phyloP scores from a whole-genome alignment of 768 basidiomycete genomes.

The Auricularia auricula-judae region DNA sequence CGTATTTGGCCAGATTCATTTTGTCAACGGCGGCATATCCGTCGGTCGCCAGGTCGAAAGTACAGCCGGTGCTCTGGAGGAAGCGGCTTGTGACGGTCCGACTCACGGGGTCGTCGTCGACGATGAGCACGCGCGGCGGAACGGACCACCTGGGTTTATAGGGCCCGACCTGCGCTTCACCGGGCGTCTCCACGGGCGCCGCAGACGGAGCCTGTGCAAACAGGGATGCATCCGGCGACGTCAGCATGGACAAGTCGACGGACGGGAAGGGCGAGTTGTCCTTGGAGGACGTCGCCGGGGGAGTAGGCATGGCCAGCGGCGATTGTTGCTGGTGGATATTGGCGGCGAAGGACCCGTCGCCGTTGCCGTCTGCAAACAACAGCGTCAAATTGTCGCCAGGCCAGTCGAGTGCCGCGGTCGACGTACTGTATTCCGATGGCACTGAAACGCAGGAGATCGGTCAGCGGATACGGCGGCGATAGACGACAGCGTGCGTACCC shows the following conservation, averaged over 20 bases:
- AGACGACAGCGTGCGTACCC: not conserved
- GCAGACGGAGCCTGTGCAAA: not conserved
- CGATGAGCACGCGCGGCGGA: conserved; percentile 80
- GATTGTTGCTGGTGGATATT: not conserved
- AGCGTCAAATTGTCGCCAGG: not conserved
- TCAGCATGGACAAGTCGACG: not conserved
- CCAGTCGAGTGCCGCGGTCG: not conserved
- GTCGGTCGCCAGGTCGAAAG: conserved; percentile 88
- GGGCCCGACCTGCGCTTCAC: not conserved
- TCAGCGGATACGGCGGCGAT: not conserved
- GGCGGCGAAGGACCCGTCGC: not conserved
- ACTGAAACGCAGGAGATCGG: not conserved
- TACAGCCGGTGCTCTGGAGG: conserved; percentile 89
- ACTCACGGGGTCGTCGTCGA: conserved; percentile 93
- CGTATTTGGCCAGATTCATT: conserved; percentile 95
- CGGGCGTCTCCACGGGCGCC: not conserved
- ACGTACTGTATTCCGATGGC: not conserved
- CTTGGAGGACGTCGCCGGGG: not conserved
- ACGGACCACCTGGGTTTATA: conserved; percentile 71
- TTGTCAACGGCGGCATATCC: conserved; percentile 87
- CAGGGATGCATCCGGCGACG: not conserved
- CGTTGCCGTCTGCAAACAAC: not conserved
- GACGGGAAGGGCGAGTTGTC: not conserved
- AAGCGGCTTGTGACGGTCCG: conserved; percentile 85
- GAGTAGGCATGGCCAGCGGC: not conserved